Conservation (phyloP, 1,284 basidiomycete genomes). For the Rhodotorula sp. region DNA sequence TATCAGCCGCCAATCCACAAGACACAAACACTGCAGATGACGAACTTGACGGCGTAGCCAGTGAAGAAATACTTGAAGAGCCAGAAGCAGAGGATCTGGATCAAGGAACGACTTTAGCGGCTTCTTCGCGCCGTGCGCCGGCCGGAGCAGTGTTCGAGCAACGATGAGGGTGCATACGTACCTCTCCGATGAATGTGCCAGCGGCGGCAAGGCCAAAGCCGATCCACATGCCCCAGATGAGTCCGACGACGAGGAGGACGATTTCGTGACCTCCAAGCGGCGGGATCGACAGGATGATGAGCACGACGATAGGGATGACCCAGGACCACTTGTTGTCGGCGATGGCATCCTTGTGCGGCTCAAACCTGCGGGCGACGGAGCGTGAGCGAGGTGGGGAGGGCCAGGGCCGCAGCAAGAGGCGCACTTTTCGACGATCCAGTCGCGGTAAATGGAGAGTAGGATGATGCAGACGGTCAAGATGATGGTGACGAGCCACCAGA, state of each 20-base stretch:
- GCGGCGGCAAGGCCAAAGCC: slow-evolving; percentile 50
- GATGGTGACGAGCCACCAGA: slow-evolving; percentile 29
- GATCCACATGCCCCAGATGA: slow-evolving; percentile 52
- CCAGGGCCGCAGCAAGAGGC: not conserved
- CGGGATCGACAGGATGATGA: slow-evolving; percentile 53
- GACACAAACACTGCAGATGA: no score
- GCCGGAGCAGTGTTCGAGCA: no score
- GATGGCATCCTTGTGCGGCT: slow-evolving; percentile 33
- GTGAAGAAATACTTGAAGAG: slow-evolving; percentile 51
- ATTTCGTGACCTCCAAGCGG: slow-evolving; percentile 48
- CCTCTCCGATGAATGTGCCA: slow-evolving; percentile 50
- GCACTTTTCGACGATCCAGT: slow-evolving; percentile 27
- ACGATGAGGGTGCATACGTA: no score
- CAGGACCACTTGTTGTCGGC: slow-evolving; percentile 44
- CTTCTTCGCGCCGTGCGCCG: no score
- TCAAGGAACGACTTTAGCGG: no score
- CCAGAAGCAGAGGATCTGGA: slow-evolving; percentile 45
- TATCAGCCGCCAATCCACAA: not conserved
- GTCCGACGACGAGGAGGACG: slow-evolving; percentile 30
- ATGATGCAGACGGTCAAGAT: slow-evolving; percentile 15
- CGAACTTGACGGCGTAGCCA: slow-evolving; percentile 38
- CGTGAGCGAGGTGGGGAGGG: not conserved
- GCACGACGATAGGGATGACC: slow-evolving; percentile 48
- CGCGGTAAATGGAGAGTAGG: slow-evolving; percentile 30
- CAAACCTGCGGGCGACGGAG: not conserved